Percentiles rank a stretch among this genome's conserved stretches.
Conservation (phyloP, 345 rosid genomes). For the Arabis alpina region DNA sequence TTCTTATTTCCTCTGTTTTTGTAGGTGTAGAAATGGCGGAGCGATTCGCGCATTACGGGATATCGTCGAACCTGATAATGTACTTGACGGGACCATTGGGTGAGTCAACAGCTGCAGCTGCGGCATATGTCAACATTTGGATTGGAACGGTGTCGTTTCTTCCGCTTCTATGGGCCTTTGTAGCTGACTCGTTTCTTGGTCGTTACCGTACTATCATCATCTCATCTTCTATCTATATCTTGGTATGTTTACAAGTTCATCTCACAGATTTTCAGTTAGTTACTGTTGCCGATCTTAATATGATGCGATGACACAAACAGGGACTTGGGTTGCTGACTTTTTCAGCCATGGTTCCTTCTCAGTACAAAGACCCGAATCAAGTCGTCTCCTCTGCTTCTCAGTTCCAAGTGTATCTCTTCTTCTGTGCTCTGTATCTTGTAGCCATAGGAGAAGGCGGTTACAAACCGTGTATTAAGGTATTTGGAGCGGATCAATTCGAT, state of each 20-base stretch:
- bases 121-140: slow-evolving; percentile 59
- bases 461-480: slow-evolving; percentile 78
- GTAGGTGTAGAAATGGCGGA: slow-evolving; percentile 57
- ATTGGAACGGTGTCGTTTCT: slow-evolving; percentile 37
- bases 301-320: slow-evolving; percentile 11
- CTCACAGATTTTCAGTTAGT: neutral
- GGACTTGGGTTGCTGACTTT: slow-evolving; percentile 50
- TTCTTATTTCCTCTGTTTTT: neutral
- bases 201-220: no score
- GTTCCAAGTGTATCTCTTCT: slow-evolving; percentile 38
- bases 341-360: slow-evolving; percentile 37
- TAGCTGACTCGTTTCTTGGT: slow-evolving; percentile 19
- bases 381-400: neutral
- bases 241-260: slow-evolving; percentile 37
- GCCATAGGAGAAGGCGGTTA: slow-evolving; percentile 55
- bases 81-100: slow-evolving; percentile 72
- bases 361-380: neutral
- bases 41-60: slow-evolving; percentile 57
- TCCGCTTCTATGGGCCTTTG: slow-evolving; percentile 66
- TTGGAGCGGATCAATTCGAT: slow-evolving; percentile 89
- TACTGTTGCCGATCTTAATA: no score
- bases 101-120: slow-evolving; percentile 64
- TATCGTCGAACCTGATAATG: slow-evolving; percentile 55
- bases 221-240: slow-evolving; percentile 58
- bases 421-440: slow-evolving; percentile 43